A percentile compares a stretch with the other conserved stretches of the same genome.
These are phyloP conservation scores for Nematocida minor DNA, from an alignment of 371 early-diverging fungal genomes.

Conservation along the genomic window DNA sequence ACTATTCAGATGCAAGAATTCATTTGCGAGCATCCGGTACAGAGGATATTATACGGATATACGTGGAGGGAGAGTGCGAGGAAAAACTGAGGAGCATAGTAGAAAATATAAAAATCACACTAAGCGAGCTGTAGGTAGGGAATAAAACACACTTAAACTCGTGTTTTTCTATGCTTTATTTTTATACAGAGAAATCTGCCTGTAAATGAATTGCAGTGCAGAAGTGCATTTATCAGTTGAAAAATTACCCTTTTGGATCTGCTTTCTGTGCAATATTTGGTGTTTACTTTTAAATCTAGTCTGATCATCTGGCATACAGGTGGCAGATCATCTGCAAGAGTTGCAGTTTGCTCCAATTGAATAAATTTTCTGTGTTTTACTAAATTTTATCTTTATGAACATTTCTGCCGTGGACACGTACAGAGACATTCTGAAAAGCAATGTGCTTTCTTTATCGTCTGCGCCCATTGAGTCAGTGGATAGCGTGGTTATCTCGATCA, in stretches of 20 bases:
- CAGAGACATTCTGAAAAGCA: not conserved
- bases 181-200: not conserved
- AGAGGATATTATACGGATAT: conserved; percentile 94
- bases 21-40: conserved; percentile 86
- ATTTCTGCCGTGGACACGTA: not conserved
- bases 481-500: not conserved
- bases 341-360: too few species aligned
- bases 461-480: not conserved
- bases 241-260: too few species aligned
- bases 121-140: not conserved
- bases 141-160: not conserved
- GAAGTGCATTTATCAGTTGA: too few species aligned
- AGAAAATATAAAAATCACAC: conserved; percentile 7
- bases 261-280: too few species aligned
- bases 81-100: conserved; percentile 1
- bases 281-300: too few species aligned
- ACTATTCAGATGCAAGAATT: conserved; percentile 59
- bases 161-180: not conserved
- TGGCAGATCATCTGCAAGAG: too few species aligned
- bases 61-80: conserved; percentile 67
- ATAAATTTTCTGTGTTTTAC: not conserved
- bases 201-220: too few species aligned
- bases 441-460: not conserved
- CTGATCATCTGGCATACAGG: too few species aligned
- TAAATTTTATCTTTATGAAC: not conserved